These are phyloP conservation scores for Pterocarpus macrocarpus DNA, from an alignment of 306 rosid species.

Conservation along the genomic window DNA sequence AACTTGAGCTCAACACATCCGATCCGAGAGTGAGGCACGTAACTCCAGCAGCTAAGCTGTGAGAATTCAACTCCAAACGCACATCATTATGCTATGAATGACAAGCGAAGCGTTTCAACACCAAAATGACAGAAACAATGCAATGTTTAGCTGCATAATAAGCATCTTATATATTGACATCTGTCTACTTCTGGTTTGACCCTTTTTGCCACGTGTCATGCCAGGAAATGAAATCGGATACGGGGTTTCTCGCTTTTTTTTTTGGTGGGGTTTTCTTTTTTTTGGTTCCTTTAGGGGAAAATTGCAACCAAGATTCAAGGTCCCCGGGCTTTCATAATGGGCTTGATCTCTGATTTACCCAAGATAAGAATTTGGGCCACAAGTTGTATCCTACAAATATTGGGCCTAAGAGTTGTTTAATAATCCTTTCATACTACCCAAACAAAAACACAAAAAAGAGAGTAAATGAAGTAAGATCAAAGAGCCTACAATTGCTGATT, in stretches of 20 bases:
- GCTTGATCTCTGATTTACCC: background rate
- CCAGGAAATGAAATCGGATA: background rate
- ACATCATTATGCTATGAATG: background rate
- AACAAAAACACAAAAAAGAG: background rate
- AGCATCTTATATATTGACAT: slow-evolving; percentile 23
- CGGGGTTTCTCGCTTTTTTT: background rate
- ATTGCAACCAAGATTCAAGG: background rate
- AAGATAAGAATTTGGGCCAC: background rate
- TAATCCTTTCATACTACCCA: background rate
- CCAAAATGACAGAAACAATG: background rate
- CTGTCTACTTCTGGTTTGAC: slow-evolving; percentile 29
- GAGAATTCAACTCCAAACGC: background rate
- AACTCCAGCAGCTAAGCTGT: background rate
- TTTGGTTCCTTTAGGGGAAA: background rate
- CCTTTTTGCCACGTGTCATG: slow-evolving; percentile 26
- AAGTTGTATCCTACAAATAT: background rate
- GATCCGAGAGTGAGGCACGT: background rate
- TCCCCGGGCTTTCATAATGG: background rate
- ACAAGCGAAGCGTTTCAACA: background rate
- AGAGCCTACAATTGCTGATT: background rate
- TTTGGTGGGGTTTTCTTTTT: background rate
- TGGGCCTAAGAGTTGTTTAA: background rate
- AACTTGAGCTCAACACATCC: too few relatives aligned
- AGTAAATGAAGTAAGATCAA: background rate
- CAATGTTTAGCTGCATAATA: background rate